Conservation (phyloP, 2,329 filamentous ascomycete genomes). For the Fusarium oxysporum region DNA sequence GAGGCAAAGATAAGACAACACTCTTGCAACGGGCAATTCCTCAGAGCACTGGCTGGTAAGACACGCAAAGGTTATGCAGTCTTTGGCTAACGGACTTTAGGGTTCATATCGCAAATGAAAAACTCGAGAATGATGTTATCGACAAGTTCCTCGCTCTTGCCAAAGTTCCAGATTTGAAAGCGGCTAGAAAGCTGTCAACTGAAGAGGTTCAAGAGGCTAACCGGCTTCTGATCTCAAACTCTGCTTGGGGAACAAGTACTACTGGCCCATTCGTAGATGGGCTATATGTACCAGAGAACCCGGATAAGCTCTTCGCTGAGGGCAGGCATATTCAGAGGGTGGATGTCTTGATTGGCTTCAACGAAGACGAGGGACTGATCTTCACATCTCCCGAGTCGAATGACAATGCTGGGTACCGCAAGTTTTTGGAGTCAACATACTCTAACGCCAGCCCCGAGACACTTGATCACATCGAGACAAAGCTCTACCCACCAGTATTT, state of each 20-base stretch:
- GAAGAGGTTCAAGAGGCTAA: neutral
- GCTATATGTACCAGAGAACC: neutral
- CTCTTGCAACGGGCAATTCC: neutral
- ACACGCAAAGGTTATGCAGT: rapidly evolving
- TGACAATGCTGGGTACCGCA: neutral
- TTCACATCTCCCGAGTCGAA: neutral
- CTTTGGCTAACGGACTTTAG: neutral
- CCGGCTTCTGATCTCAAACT: neutral
- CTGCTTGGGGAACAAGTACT: neutral
- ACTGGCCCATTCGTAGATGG: neutral
- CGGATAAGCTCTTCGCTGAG: neutral
- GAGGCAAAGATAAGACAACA: neutral
- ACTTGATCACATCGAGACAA: neutral
- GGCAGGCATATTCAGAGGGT: neutral
- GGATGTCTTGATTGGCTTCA: neutral
- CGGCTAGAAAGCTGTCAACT: neutral
- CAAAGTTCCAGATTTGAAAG: neutral
- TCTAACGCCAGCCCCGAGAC: rapidly evolving
- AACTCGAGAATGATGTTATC: neutral
- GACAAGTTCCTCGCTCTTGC: neutral
- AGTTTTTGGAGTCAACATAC: neutral
- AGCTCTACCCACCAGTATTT: neutral
- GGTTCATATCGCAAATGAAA: neutral
- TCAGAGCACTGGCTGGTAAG: neutral
- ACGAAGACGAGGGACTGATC: neutral